Evolutionary conservation across 1,139 yeast genomes (phyloP).

Genomic region (Debaryomyces robertsiae): DNA sequence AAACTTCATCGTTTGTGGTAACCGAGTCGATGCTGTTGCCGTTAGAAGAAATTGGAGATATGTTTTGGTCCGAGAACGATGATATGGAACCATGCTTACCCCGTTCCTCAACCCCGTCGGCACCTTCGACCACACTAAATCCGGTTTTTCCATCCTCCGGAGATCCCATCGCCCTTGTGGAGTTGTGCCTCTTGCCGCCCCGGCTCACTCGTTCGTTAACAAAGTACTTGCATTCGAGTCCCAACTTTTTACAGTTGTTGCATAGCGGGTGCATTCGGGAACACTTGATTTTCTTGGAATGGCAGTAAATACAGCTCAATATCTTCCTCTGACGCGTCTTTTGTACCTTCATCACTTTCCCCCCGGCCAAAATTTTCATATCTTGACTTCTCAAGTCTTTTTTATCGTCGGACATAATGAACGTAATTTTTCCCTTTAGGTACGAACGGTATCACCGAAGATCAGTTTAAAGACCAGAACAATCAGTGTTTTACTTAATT

Average conservation of each 20-base stretch:
- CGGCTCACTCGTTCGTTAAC: constrained; percentile 56
- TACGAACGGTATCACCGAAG: too few relatives aligned
- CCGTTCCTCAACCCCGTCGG: neutral
- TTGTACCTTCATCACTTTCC: constrained; percentile 57
- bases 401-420: constrained; percentile 7
- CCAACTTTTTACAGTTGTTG: constrained; percentile 49
- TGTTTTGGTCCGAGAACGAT: constrained; percentile 9
- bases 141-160: neutral
- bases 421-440: neutral
- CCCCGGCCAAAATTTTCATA: constrained; percentile 28
- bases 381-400: constrained; percentile 6
- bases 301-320: constrained; percentile 61
- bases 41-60: constrained; percentile 9
- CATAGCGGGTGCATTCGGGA: constrained; percentile 53
- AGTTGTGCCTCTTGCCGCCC: constrained; percentile 39
- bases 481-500: too few relatives aligned
- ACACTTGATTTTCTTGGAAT: constrained; percentile 62
- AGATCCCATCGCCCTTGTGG: neutral
- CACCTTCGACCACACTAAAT: neutral
- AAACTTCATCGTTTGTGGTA: constrained; percentile 9
- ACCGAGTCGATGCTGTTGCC: constrained; percentile 9
- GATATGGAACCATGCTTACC: constrained; percentile 8
- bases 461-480: too few relatives aligned
- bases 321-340: constrained; percentile 60
- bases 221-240: constrained; percentile 53